Base-by-base conservation (phyloP, 371 early-diverging fungal species). In the Apophysomyces sp. region DNA sequence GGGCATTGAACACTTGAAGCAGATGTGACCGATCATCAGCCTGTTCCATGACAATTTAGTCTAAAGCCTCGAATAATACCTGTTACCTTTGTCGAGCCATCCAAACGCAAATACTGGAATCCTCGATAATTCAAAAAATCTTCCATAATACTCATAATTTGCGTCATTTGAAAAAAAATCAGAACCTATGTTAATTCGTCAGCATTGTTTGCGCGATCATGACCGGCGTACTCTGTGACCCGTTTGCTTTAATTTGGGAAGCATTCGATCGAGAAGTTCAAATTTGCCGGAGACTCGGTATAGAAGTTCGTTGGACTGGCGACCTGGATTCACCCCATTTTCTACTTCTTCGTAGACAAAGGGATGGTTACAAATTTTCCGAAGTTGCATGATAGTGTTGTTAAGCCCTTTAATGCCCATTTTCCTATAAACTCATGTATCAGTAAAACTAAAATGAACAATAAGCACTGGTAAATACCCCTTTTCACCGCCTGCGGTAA, bases 81-180 rank as follows among this genome's bases (percentile, higher is more conserved):
- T 37, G 5, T 62, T 58, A 59, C 58, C 73, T 95, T 95, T n/a
- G 95, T 94, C 28, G 90, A 86, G 41, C 99, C 99, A 75, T 99
- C 99, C 34, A 99, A 76, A 27, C 99, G 89, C 63, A 99, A 76
- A 68, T 92, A 96, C 37, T 78, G 79, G 67, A 86, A 90, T 0
- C 86, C 87, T 39, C 90, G 87, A 44, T 84, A 90, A 24, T 84
- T 80, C 61, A 96, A 76, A 76, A 90, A 99, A 67, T 98, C 97
- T 66, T 96, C 97, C 87, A 99, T 89, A 40, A 99, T 96, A 66
- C 91, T 92, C 91, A 99, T 92, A 60, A 98, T 89, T 58, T 87
- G 83, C 0, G 99, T 98, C 99, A 99, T 99, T 84, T 99, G 99
- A 84, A 97, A 98, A 71, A 99, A 99, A 66, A 99, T 96, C 53